phyloP scores from a whole-genome alignment of 2,329 filamentous ascomycete species.

The Hypoxylon sp. region DNA sequence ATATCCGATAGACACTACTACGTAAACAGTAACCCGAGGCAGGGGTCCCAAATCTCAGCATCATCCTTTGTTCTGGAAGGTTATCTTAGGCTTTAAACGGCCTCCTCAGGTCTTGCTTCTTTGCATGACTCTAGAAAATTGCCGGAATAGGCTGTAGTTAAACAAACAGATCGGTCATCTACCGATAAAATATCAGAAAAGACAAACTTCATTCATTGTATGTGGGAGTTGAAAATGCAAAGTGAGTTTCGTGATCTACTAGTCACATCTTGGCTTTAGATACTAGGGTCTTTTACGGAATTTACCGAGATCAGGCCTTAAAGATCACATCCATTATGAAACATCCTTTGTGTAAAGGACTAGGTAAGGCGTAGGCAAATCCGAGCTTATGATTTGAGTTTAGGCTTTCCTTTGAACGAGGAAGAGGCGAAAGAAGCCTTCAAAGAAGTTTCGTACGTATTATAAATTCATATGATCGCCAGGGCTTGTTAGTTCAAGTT shows the following conservation, averaged over 20 bases:
- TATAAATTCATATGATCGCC: no score
- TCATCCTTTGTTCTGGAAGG: background rate
- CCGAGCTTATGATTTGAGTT: background rate
- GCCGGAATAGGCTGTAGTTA: background rate
- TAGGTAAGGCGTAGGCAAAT: background rate
- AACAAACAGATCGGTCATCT: background rate
- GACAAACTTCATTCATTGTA: slow-evolving; percentile 1
- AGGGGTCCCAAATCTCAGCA: background rate
- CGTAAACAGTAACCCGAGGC: background rate
- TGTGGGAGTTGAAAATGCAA: background rate
- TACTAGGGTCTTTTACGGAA: slow-evolving; percentile 6
- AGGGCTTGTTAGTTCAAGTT: no score
- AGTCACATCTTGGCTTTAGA: background rate
- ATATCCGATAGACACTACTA: background rate
- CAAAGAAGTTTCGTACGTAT: no score
- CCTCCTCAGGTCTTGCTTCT: background rate
- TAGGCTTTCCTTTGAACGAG: background rate
- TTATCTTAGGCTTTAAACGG: background rate
- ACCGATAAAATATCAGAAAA: background rate
- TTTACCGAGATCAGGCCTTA: slow-evolving; percentile 3
- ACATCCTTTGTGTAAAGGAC: background rate
- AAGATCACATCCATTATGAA: background rate
- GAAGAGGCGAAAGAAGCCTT: no score
- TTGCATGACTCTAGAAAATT: slow-evolving; percentile 11
- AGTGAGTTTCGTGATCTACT: background rate